phyloP scores from a whole-genome alignment of 2,329 filamentous ascomycete species.

The Pseudogymnoascus pannorum region DNA sequence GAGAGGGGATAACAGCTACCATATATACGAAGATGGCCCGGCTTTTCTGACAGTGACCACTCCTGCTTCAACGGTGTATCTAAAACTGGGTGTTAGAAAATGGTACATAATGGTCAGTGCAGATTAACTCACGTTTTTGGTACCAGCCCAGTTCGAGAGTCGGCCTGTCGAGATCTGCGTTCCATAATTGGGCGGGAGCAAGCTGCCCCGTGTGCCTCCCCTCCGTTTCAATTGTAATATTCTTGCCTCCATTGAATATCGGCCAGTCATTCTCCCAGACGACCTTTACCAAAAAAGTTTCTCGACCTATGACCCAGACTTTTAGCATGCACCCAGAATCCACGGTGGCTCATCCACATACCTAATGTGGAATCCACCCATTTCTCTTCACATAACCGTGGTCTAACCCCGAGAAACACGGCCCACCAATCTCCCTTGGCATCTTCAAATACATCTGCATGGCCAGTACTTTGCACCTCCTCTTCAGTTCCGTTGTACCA shows the following conservation, averaged over 20 bases:
- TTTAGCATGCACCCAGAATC: neutral
- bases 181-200: conserved; percentile 22
- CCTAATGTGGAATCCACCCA: conserved; percentile 37
- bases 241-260: conserved; percentile 15
- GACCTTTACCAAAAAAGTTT: conserved; percentile 18
- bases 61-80: conserved; percentile 42
- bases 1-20: conserved; percentile 46
- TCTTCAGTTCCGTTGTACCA: conserved; percentile 36
- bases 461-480: conserved; percentile 26
- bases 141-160: conserved; percentile 34
- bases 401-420: conserved; percentile 40
- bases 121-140: conserved; percentile 27
- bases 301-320: conserved; percentile 9
- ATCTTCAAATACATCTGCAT: conserved; percentile 42
- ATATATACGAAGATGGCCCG: conserved; percentile 39
- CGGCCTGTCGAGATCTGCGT: conserved; percentile 32
- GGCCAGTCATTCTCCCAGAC: conserved; percentile 22
- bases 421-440: conserved; percentile 40
- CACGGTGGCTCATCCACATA: conserved; percentile 14
- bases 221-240: conserved; percentile 23
- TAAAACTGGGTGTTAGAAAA: conserved; percentile 18
- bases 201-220: conserved; percentile 24
- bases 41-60: conserved; percentile 39
- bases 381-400: conserved; percentile 25
- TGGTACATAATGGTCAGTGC: neutral